phyloP scores from a whole-genome alignment of 75 land plant genomes.

The Isoetes taiwanensis region DNA sequence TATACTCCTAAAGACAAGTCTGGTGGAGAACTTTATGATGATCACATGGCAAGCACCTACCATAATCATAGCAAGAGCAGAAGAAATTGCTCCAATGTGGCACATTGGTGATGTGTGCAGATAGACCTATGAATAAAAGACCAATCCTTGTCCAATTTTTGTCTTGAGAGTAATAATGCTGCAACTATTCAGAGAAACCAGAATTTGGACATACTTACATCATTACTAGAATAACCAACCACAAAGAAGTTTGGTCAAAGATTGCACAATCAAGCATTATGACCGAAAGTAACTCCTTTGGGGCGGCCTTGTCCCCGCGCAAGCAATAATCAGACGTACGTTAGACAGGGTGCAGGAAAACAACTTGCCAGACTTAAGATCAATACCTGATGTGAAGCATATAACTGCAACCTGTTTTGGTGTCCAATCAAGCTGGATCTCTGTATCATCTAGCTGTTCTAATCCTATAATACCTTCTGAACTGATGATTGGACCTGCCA shows the following conservation, averaged over 20 bases:
- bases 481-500: constrained; percentile 5
- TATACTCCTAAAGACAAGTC: constrained; percentile 32
- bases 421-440: constrained; percentile 33
- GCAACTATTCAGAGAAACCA: not conserved
- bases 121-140: constrained; percentile 43
- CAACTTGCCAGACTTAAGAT: not conserved
- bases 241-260: constrained; percentile 69
- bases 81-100: constrained; percentile 95
- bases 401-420: constrained; percentile 54
- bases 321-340: not conserved
- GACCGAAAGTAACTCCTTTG: constrained; percentile 74
- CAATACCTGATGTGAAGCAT: constrained; percentile 90
- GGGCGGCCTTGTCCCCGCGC: constrained; percentile 87
- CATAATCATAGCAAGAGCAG: constrained; percentile 69
- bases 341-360: not conserved
- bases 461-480: constrained; percentile 9
- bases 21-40: constrained; percentile 64
- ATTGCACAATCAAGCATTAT: constrained; percentile 68
- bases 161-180: no score
- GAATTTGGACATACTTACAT: constrained; percentile 40
- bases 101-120: constrained; percentile 87
- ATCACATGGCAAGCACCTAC: constrained; percentile 70
- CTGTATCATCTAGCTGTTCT: constrained; percentile 6
- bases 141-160: not conserved
- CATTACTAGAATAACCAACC: constrained; percentile 62